phyloP scores from a whole-genome alignment of 2,329 filamentous ascomycete species.

The Neonectria coccinea region DNA sequence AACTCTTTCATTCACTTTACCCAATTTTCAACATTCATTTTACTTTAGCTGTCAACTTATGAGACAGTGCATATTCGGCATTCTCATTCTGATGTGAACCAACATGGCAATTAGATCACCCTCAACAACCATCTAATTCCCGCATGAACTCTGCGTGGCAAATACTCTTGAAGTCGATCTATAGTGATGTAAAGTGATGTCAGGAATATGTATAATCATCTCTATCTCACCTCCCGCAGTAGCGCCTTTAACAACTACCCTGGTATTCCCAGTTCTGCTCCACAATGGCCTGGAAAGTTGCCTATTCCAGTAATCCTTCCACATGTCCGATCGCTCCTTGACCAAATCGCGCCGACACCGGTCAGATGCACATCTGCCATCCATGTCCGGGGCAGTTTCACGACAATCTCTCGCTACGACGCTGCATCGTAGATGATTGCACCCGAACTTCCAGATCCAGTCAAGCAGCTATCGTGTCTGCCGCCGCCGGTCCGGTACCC shows the following conservation, averaged over 20 bases:
- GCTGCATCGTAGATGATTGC: constrained; percentile 21
- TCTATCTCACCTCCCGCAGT: background rate
- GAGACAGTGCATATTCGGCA: too few species aligned
- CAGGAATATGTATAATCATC: background rate
- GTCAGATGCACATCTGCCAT: constrained; percentile 2
- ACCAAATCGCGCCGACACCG: background rate
- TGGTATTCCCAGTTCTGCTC: background rate
- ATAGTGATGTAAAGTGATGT: background rate
- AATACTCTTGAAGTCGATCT: background rate
- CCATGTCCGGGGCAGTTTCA: constrained; percentile 1
- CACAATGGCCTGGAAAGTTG: background rate
- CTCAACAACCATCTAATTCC: too few species aligned
- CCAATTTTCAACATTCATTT: background rate
- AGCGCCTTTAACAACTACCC: background rate
- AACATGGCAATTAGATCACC: too few species aligned
- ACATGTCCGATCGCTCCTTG: background rate
- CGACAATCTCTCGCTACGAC: constrained; percentile 7
- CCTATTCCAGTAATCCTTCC: background rate
- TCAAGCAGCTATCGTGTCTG: background rate
- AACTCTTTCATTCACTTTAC: background rate
- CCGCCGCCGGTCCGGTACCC: too few species aligned
- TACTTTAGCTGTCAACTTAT: background rate
- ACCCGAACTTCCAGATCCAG: constrained; percentile 26
- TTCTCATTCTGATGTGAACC: too few species aligned
- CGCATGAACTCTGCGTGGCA: background rate